Evolutionary conservation across 2,329 filamentous ascomycete genomes (phyloP).

Genomic region (Fusarium illudens): DNA sequence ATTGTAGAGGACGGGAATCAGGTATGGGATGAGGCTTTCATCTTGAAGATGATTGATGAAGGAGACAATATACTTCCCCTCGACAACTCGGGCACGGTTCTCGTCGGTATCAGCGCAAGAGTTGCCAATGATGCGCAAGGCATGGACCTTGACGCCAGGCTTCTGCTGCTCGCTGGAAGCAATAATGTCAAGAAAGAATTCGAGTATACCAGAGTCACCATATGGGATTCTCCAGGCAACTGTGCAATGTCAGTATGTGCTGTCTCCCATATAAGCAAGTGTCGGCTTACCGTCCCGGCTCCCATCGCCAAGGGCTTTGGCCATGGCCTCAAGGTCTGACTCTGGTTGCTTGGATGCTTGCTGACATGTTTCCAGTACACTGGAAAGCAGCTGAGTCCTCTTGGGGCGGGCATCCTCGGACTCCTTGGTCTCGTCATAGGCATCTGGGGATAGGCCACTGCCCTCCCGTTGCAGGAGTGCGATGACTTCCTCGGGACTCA

Average conservation of each 20-base stretch:
- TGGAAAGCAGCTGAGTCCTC: slow-evolving; percentile 47
- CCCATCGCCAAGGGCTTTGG: slow-evolving; percentile 63
- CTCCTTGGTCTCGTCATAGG: slow-evolving; percentile 42
- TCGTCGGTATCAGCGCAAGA: slow-evolving; percentile 70
- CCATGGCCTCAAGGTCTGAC: slow-evolving; percentile 54
- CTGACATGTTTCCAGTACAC: slow-evolving; percentile 51
- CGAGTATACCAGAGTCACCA: slow-evolving; percentile 65
- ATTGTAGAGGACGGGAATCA: slow-evolving; percentile 69
- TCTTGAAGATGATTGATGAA: slow-evolving; percentile 60
- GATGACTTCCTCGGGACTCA: slow-evolving; percentile 51
- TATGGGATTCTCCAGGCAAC: slow-evolving; percentile 65
- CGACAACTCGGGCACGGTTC: slow-evolving; percentile 65
- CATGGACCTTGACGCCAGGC: slow-evolving; percentile 60
- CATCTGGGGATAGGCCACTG: slow-evolving; percentile 39
- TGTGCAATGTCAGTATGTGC: slow-evolving; percentile 39
- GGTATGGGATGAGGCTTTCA: slow-evolving; percentile 59
- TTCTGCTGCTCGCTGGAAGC: slow-evolving; percentile 47
- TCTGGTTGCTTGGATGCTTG: slow-evolving; percentile 51
- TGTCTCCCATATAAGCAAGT: accelerated
- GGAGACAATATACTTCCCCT: slow-evolving; percentile 55
- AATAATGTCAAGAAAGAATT: slow-evolving; percentile 62
- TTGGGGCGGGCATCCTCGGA: slow-evolving; percentile 30
- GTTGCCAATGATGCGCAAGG: slow-evolving; percentile 67
- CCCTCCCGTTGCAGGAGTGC: slow-evolving; percentile 48
- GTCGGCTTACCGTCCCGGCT: slow-evolving; percentile 61